These are phyloP conservation scores for Venustampulla echinocandica DNA, from an alignment of 495 filamentous ascomycete genomes.

Conservation along the genomic window DNA sequence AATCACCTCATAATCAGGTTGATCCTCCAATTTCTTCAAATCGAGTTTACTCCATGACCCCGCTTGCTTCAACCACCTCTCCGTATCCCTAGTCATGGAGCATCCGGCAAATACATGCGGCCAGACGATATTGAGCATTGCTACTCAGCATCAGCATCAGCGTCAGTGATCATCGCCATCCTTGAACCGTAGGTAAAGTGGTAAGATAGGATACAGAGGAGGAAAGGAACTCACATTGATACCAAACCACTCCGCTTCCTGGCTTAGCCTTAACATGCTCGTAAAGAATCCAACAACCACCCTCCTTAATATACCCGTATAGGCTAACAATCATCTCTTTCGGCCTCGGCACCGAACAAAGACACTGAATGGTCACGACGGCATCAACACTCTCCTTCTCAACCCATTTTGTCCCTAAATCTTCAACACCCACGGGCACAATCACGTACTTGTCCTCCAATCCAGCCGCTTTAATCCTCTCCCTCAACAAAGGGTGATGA, in stretches of 20 bases:
- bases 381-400: constrained; percentile 51
- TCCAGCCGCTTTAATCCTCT: constrained; percentile 37
- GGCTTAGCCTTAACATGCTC: constrained; percentile 58
- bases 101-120: constrained; percentile 52
- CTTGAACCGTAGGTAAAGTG: too few species aligned
- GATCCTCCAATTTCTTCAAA: constrained; percentile 34
- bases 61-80: constrained; percentile 37
- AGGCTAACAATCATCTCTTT: constrained; percentile 46
- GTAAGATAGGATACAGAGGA: too few species aligned
- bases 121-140: constrained; percentile 39
- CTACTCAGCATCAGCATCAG: constrained; percentile 21
- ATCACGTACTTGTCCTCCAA: constrained; percentile 56
- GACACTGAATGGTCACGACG: constrained; percentile 58
- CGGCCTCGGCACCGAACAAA: constrained; percentile 63
- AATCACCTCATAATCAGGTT: constrained; percentile 38
- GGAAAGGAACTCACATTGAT: constrained; percentile 41
- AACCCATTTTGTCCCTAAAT: constrained; percentile 38
- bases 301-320: constrained; percentile 55
- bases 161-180: too few species aligned
- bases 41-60: constrained; percentile 51
- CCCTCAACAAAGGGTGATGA: constrained; percentile 43
- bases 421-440: constrained; percentile 51
- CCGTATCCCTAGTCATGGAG: constrained; percentile 47
- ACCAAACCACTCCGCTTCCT: constrained; percentile 35
- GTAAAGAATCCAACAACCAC: constrained; percentile 58